A percentile compares a stretch with the other conserved stretches of the same genome.
Evolutionary conservation across 441 rosid genomes (phyloP).

Genomic region (Omphalea diandra): DNA sequence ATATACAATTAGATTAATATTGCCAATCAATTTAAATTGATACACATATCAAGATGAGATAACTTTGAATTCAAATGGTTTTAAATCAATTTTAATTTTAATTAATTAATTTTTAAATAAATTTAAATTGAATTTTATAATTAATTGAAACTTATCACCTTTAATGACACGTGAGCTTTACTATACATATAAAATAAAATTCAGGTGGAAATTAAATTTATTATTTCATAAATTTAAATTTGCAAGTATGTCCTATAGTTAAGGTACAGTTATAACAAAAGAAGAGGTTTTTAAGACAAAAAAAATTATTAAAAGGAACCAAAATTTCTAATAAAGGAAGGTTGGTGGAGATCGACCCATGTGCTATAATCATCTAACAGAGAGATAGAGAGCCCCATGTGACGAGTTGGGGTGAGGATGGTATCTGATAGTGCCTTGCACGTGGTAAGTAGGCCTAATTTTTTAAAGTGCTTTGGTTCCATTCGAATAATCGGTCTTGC

Average conservation of each 20-base stretch:
- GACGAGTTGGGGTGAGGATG: neutral
- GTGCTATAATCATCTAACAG: neutral
- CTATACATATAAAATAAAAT: no score
- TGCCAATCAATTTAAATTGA: no score
- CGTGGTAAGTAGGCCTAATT: conserved; percentile 26
- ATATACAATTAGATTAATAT: no score
- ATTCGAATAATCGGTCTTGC: neutral
- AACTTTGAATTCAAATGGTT: no score
- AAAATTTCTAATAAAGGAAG: neutral
- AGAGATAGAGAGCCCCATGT: neutral
- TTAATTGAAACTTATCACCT: no score
- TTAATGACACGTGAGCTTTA: no score
- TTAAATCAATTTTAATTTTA: no score
- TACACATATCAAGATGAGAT: no score
- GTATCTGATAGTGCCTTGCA: conserved; percentile 20
- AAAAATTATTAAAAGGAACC: neutral
- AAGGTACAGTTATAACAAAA: neutral
- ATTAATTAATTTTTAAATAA: no score
- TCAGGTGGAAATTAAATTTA: no score
- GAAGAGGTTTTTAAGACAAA: neutral
- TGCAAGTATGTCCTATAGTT: neutral
- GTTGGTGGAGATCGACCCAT: neutral
- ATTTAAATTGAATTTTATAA: no score
- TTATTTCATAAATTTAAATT: no score
- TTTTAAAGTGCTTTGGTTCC: neutral